Evolutionary conservation across 2,329 filamentous ascomycete genomes (phyloP).

Genomic region (Aspergillus latus): DNA sequence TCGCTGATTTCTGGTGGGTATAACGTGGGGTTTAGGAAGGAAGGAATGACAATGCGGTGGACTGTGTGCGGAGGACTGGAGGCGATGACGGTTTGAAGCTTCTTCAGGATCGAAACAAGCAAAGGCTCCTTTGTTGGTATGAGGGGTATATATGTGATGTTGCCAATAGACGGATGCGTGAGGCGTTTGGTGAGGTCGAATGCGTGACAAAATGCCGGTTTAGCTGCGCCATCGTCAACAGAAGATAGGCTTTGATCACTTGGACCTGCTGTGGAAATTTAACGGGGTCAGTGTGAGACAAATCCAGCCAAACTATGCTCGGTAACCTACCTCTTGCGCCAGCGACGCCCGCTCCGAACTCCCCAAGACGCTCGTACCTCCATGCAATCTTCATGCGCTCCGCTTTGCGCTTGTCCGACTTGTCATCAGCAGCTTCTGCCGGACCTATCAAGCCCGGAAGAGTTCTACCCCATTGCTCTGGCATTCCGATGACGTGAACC

Average conservation of each 20-base stretch:
- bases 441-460: conserved; percentile 70
- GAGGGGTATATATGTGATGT: conserved; percentile 54
- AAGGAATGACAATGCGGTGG: conserved; percentile 83
- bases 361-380: conserved; percentile 85
- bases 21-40: conserved; percentile 78
- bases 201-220: conserved; percentile 64
- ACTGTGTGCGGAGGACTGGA: conserved; percentile 61
- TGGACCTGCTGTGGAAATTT: conserved; percentile 28
- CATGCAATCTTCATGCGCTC: conserved; percentile 99
- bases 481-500: conserved; percentile 79
- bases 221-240: conserved; percentile 20
- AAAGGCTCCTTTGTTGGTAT: conserved; percentile 48
- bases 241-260: conserved; percentile 47
- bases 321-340: conserved; percentile 60
- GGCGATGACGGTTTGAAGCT: conserved; percentile 57
- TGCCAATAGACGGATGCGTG: conserved; percentile 53
- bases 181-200: conserved; percentile 72
- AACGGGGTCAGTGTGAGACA: conserved; percentile 19
- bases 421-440: conserved; percentile 47
- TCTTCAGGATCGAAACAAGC: conserved; percentile 64
- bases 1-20: conserved; percentile 69
- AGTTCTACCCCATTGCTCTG: conserved; percentile 77
- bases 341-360: conserved; percentile 59
- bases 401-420: conserved; percentile 44
- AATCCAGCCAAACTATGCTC: neutral